Conservation (phyloP, 202 grass and related monocot species). For the Setaria viridis region DNA sequence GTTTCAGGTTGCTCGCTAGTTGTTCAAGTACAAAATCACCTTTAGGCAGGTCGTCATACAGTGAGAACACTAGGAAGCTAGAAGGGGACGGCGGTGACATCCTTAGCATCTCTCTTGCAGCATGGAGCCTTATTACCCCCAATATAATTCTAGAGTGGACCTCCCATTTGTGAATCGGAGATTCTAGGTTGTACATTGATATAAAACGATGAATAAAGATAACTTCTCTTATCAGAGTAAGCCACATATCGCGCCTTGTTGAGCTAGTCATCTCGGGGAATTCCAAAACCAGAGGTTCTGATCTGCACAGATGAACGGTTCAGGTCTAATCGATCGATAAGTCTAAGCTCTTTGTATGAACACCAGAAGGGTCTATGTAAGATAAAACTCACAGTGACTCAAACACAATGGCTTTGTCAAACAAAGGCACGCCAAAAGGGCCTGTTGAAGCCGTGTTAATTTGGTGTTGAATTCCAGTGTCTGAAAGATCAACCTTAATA, state of each 20-base stretch:
- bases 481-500: slow-evolving; percentile 74
- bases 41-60: slow-evolving; percentile 85
- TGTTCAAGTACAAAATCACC: slow-evolving; percentile 87
- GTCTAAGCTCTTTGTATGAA: background rate
- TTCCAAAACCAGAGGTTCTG: slow-evolving; percentile 84
- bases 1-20: slow-evolving; percentile 75
- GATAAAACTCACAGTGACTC: slow-evolving; percentile 70
- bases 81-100: slow-evolving; percentile 74
- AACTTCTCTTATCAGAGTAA: slow-evolving; percentile 82
- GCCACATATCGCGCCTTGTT: slow-evolving; percentile 86
- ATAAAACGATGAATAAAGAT: slow-evolving; percentile 80
- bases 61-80: slow-evolving; percentile 79
- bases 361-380: slow-evolving; percentile 15
- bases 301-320: slow-evolving; percentile 58
- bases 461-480: slow-evolving; percentile 60
- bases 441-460: slow-evolving; percentile 80
- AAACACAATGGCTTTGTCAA: slow-evolving; percentile 86
- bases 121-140: slow-evolving; percentile 88
- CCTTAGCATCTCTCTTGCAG: slow-evolving; percentile 85
- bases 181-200: slow-evolving; percentile 64
- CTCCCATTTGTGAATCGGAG: slow-evolving; percentile 68
- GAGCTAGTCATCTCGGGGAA: slow-evolving; percentile 94
- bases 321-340: background rate
- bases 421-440: slow-evolving; percentile 89
- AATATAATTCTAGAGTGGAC: slow-evolving; percentile 76